These are phyloP conservation scores for Boletus sp. DNA, from an alignment of 768 basidiomycete genomes.

Conservation along the genomic window DNA sequence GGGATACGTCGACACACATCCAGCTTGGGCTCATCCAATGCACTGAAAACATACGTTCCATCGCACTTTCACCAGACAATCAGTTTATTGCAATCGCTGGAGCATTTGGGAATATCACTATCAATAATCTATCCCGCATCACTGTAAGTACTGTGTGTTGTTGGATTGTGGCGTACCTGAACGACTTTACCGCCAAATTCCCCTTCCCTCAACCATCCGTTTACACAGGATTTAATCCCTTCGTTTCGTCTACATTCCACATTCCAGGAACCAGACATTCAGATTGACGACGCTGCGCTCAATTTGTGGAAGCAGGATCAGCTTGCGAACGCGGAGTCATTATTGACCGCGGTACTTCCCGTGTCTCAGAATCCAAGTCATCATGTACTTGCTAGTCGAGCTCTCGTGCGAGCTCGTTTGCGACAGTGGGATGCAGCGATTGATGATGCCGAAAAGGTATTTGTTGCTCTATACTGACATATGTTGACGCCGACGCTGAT, in stretches of 20 bases:
- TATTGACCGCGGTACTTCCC: neutral
- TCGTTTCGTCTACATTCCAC: neutral
- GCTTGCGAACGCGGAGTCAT: neutral
- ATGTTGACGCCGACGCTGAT: no score
- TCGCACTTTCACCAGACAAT: neutral
- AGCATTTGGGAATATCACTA: no score
- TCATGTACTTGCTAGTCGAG: neutral
- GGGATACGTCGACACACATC: neutral
- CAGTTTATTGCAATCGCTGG: no score
- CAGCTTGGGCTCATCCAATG: neutral
- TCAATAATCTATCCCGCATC: no score
- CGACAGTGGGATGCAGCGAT: neutral
- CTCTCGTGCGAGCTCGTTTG: neutral
- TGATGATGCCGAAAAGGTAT: neutral
- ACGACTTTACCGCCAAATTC: no score
- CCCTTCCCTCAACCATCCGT: no score
- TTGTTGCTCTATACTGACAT: no score
- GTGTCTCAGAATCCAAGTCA: neutral
- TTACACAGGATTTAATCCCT: neutral
- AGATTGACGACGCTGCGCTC: neutral
- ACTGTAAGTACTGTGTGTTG: no score
- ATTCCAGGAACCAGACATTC: neutral
- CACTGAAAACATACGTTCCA: neutral
- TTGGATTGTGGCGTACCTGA: no score
- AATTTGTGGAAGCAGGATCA: neutral